Percentiles rank a stretch among this genome's conserved stretches.
phyloP scores from a whole-genome alignment of 176 grass and related monocot species.

The Puya raimondii region DNA sequence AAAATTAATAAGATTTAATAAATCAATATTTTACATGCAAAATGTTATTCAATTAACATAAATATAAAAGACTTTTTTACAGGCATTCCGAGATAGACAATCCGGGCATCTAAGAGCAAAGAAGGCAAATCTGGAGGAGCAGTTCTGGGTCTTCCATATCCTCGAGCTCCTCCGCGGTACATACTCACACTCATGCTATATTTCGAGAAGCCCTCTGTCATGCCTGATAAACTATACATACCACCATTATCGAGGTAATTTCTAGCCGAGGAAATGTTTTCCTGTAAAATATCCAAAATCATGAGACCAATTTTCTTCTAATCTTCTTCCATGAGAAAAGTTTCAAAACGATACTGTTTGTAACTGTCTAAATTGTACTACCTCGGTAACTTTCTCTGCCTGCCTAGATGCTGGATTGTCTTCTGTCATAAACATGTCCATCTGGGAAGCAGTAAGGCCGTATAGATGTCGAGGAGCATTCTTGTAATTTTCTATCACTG shows the following conservation, averaged over 20 bases:
- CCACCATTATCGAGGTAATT: conserved; percentile 61
- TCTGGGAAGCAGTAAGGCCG: conserved; percentile 52
- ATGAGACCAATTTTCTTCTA: conserved; percentile 1
- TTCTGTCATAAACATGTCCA: conserved; percentile 73
- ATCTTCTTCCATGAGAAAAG: neutral
- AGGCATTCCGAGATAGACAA: conserved; percentile 83
- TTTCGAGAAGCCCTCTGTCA: conserved; percentile 43
- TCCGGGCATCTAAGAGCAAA: conserved; percentile 64
- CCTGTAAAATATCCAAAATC: conserved; percentile 30
- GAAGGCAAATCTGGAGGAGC: conserved; percentile 83
- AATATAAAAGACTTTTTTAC: conserved; percentile 28
- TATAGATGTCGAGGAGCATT: conserved; percentile 61
- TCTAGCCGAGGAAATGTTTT: conserved; percentile 57
- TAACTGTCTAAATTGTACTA: conserved; percentile 4
- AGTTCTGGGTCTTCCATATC: conserved; percentile 60
- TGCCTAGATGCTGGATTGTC: conserved; percentile 48
- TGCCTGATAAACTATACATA: conserved; percentile 56
- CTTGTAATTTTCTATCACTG: conserved; percentile 85
- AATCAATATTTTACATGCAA: conserved; percentile 6
- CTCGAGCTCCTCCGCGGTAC: conserved; percentile 42
- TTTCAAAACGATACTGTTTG: neutral
- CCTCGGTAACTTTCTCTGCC: conserved; percentile 57
- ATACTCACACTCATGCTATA: conserved; percentile 54
- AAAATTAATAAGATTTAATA: conserved; percentile 15
- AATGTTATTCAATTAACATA: neutral